phyloP scores from a whole-genome alignment of 495 filamentous ascomycete genomes.

The Aspergillus ellipticus region DNA sequence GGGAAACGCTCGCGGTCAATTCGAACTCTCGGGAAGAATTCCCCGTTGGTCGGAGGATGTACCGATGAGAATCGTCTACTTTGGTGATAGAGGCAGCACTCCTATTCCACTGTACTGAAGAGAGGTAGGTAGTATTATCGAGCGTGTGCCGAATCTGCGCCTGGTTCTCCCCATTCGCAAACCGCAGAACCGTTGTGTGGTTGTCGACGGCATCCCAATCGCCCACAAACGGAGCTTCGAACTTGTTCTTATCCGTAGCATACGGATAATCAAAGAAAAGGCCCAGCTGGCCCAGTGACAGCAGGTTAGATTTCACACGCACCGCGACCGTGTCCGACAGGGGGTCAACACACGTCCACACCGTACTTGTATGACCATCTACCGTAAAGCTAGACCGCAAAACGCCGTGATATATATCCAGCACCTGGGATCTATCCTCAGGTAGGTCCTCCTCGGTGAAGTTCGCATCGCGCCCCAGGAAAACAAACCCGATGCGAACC shows the following conservation, averaged over 20 bases:
- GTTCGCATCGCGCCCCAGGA: background rate
- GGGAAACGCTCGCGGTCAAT: background rate
- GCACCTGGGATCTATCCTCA: constrained; percentile 2
- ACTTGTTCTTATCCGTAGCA: constrained; percentile 10
- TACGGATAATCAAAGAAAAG: constrained; percentile 12
- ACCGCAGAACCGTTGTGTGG: background rate
- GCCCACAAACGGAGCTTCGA: constrained; percentile 11
- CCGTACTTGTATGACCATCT: background rate
- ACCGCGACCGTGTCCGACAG: constrained; percentile 1
- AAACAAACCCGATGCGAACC: constrained; percentile 14
- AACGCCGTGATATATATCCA: constrained; percentile 14
- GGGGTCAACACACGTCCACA: constrained; percentile 3
- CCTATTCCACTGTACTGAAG: background rate
- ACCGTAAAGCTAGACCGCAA: constrained; percentile 9
- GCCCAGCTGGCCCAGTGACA: background rate
- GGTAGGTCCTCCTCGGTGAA: constrained; percentile 8
- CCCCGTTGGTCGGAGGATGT: background rate
- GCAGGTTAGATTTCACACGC: background rate
- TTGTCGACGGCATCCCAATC: constrained; percentile 2
- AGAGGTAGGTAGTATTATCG: constrained; percentile 6
- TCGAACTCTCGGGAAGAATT: background rate
- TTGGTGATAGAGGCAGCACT: background rate
- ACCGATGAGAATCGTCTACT: background rate
- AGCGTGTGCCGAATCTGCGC: constrained; percentile 1
- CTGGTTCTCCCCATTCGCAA: background rate